A percentile compares a stretch with the other conserved stretches of the same genome.
phyloP scores from a whole-genome alignment of 2,329 filamentous ascomycete genomes.

The Orbilia ellipsospora region DNA sequence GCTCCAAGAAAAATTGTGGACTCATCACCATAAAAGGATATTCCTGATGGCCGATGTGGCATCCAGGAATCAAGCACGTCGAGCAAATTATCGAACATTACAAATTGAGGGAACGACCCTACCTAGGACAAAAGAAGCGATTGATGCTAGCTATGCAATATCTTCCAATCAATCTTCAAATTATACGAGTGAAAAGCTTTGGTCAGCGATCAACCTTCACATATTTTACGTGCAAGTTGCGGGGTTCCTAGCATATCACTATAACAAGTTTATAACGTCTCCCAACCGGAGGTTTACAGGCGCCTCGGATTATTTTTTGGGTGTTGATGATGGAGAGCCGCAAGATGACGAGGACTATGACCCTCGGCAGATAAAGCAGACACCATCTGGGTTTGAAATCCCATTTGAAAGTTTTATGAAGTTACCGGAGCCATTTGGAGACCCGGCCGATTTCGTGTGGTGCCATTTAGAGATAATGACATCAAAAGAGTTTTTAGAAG shows the following conservation, averaged over 20 bases:
- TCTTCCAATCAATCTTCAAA: too few species aligned
- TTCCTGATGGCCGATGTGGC: too few species aligned
- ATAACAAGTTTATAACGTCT: constrained; percentile 1
- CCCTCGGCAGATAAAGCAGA: constrained; percentile 13
- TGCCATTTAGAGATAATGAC: constrained; percentile 46
- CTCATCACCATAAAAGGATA: too few species aligned
- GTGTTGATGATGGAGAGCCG: too few species aligned
- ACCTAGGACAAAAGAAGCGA: too few species aligned
- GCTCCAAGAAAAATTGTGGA: too few species aligned
- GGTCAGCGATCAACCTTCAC: background rate
- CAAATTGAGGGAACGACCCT: too few species aligned
- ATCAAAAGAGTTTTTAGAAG: constrained; percentile 34
- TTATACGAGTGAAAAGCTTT: background rate
- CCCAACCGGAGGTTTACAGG: background rate
- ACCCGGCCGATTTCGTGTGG: constrained; percentile 32
- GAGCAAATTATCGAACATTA: too few species aligned
- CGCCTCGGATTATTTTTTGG: too few species aligned
- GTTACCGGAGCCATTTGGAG: constrained; percentile 17
- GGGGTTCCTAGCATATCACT: background rate
- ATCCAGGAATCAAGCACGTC: too few species aligned
- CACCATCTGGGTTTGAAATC: constrained; percentile 27
- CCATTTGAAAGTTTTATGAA: constrained; percentile 48
- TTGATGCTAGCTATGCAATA: too few species aligned
- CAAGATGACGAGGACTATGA: background rate
- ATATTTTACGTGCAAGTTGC: background rate